Evolutionary conservation across 129 eudicot genomes (phyloP).

Genomic region (Arctium lappa): DNA sequence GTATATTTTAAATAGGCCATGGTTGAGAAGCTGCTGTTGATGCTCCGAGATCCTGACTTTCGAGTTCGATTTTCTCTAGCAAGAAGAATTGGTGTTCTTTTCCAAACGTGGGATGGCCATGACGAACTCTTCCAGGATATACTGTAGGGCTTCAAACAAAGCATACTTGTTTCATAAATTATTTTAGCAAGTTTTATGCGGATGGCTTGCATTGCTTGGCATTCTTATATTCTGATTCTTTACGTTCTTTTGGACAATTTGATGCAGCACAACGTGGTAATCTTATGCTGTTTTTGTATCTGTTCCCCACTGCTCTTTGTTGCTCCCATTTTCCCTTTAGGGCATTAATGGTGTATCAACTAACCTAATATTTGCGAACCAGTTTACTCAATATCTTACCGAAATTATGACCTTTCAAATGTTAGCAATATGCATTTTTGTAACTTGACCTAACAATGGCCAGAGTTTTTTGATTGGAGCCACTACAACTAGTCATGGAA

Average conservation of each 20-base stretch:
- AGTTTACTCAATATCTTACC: background rate
- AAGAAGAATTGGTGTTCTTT: conserved; percentile 72
- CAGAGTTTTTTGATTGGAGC: background rate
- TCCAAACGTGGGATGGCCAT: conserved; percentile 98
- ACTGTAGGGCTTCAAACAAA: conserved; percentile 44
- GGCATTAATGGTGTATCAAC: background rate
- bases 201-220: background rate
- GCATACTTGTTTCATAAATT: background rate
- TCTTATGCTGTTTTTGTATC: background rate
- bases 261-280: background rate
- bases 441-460: background rate
- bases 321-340: background rate
- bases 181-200: background rate
- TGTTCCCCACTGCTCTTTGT: conserved; percentile 6
- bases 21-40: conserved; percentile 77
- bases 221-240: background rate
- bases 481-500: background rate
- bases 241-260: background rate
- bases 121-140: conserved; percentile 85
- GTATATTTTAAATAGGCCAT: conserved; percentile 47
- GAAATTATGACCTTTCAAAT: background rate
- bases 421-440: background rate
- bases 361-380: background rate
- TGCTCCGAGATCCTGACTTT: conserved; percentile 90
- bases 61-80: conserved; percentile 82